Base-by-base conservation (phyloP, 345 rosid genomes). In the Lepidium aucheri region DNA sequence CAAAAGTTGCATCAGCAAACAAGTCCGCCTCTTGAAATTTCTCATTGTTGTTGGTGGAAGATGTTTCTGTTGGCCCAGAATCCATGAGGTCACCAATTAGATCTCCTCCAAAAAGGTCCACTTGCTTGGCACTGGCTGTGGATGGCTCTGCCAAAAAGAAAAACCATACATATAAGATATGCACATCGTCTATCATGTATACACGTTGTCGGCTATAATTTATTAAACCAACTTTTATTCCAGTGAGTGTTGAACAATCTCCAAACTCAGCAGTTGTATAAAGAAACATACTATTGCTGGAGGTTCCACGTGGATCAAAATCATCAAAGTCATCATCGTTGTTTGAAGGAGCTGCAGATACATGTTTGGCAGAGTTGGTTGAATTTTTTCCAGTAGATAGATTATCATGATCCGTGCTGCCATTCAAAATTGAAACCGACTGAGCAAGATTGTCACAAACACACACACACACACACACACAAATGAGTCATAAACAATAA, bases 1-100 rank as follows among this genome's bases (percentile, higher is more conserved):
- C 93, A 79, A 94, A 94, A 72, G 77, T 60, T 74, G 97, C 97
- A 84, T 90, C 97, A 58, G 92, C 99, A 81, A 94, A 94, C 66
- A 94, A 86, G 77, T 94, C 99, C 62, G 64, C 82, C 46, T 86
- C 95, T 11, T 80, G 64, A 54, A 87, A 72, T 63, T 67, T 78
- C 77, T 38, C 67, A 8, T 52, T 65, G 55, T 65, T 73, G 67
- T 52, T 52, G 61, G 46, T 69, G 18, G 82, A 34, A 80, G 87
- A 72, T 51, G 75, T 63, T 65, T 83, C 85, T 18, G 75, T 64
- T 51, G 94, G 85, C 56, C 68, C 85, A 64, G 89, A 85, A 76
- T 95, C 97, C 79, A 91, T 67, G 70, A 90, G 75, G 75, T 90
- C 90, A 30, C 83, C 95, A 52, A 86, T 78, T 78, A 88, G 82